phyloP scores from a whole-genome alignment of 1,139 yeast genomes.

The Pichia cactophila region DNA sequence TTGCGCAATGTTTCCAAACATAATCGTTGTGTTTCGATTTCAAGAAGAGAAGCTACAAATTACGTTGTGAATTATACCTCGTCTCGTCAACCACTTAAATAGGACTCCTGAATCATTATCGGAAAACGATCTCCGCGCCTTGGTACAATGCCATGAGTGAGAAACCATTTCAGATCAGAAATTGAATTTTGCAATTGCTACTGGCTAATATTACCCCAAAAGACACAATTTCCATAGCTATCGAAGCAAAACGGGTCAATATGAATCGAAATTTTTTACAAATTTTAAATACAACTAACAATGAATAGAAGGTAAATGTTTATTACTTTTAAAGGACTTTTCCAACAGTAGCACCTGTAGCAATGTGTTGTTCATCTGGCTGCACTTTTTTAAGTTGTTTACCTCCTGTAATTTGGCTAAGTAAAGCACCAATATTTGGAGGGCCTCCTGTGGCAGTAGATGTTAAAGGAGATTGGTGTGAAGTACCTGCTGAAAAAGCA shows the following conservation, averaged over 20 bases:
- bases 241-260: too few relatives aligned
- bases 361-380: slow-evolving; percentile 38
- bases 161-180: too few relatives aligned
- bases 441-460: slow-evolving; percentile 16
- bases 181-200: too few relatives aligned
- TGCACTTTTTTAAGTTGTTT: slow-evolving; percentile 40
- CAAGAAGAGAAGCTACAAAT: too few relatives aligned
- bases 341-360: slow-evolving; percentile 43
- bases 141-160: too few relatives aligned
- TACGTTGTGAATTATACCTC: too few relatives aligned
- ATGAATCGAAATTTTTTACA: too few relatives aligned
- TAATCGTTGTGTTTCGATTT: slow-evolving; percentile 12
- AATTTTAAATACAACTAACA: neutral
- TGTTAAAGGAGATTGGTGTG: slow-evolving; percentile 17
- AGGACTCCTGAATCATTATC: neutral
- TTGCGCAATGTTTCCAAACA: slow-evolving; percentile 50
- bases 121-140: neutral
- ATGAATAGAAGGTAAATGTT: neutral
- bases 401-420: slow-evolving; percentile 48
- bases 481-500: slow-evolving; percentile 15
- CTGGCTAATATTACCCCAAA: too few relatives aligned
- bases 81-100: too few relatives aligned
- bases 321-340: slow-evolving; percentile 29
- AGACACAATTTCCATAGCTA: too few relatives aligned
- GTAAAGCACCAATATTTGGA: slow-evolving; percentile 26